Evolutionary conservation across 2,329 filamentous ascomycete species (phyloP).

Genomic region (Pseudogymnoascus sp.): DNA sequence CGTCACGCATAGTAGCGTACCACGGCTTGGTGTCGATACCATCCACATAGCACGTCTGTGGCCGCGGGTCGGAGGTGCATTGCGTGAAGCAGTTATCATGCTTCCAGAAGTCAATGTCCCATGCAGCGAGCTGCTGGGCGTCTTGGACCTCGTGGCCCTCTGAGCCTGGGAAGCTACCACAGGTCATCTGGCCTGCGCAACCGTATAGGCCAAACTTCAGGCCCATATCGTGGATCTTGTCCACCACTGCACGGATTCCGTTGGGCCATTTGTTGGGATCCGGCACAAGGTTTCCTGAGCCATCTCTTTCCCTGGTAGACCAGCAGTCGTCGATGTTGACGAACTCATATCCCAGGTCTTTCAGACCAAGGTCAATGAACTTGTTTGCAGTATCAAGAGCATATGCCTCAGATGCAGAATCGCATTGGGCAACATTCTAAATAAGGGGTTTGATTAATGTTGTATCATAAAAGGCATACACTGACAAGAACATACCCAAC

Average conservation of each 20-base stretch:
- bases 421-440: conserved; percentile 36
- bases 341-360: conserved; percentile 38
- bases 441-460: conserved; percentile 44
- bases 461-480: conserved; percentile 24
- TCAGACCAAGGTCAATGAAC: conserved; percentile 34
- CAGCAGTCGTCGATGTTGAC: conserved; percentile 46
- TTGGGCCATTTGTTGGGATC: conserved; percentile 35
- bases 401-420: conserved; percentile 40
- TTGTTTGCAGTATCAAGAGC: conserved; percentile 27
- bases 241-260: conserved; percentile 34
- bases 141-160: conserved; percentile 20
- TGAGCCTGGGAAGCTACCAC: conserved; percentile 26
- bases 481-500: not conserved
- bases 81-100: conserved; percentile 22
- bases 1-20: conserved; percentile 30
- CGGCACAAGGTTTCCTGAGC: conserved; percentile 33
- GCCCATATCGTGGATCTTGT: conserved; percentile 33
- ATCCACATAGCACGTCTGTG: conserved; percentile 29
- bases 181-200: conserved; percentile 26
- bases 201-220: conserved; percentile 37
- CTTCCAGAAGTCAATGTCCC: conserved; percentile 35
- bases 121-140: conserved; percentile 22
- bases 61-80: conserved; percentile 12
- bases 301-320: conserved; percentile 27
- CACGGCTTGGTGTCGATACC: conserved; percentile 29